Conservation (phyloP, 1,284 basidiomycete species). For the Fomitopsis betulina region DNA sequence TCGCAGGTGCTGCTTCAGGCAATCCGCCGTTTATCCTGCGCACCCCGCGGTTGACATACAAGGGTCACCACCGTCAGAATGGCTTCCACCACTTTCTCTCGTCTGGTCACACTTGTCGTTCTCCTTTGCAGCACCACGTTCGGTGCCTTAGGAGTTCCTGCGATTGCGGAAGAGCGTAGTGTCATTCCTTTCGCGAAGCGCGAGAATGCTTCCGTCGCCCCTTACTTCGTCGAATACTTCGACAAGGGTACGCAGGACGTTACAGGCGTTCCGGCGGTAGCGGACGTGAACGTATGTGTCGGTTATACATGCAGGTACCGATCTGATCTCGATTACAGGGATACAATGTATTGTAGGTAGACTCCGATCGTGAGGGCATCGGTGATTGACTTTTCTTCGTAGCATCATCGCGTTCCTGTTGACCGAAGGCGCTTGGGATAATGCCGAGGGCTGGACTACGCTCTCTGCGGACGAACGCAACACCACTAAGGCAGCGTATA, state of each 20-base stretch:
- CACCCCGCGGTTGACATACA: background rate
- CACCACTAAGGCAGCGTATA: slow-evolving; percentile 22
- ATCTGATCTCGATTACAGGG: slow-evolving; percentile 26
- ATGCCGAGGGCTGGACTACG: slow-evolving; percentile 37
- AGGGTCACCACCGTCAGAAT: slow-evolving; percentile 1
- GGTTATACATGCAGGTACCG: background rate
- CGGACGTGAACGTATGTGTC: slow-evolving; percentile 30
- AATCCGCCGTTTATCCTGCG: background rate
- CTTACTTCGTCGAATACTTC: slow-evolving; percentile 39
- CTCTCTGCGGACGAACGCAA: slow-evolving; percentile 30
- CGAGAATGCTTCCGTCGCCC: slow-evolving; percentile 26
- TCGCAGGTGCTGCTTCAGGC: background rate
- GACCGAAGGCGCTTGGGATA: slow-evolving; percentile 37
- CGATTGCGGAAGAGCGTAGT: background rate
- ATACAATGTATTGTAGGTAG: slow-evolving; percentile 41
- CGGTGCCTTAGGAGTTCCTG: background rate
- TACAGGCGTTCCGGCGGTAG: slow-evolving; percentile 33
- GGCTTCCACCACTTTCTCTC: background rate
- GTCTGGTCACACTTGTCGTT: background rate
- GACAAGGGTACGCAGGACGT: slow-evolving; percentile 34
- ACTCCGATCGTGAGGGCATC: background rate
- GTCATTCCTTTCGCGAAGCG: background rate
- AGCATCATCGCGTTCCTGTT: slow-evolving; percentile 13
- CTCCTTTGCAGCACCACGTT: background rate
- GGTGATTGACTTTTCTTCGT: background rate